Percentiles rank a stretch among this genome's conserved stretches.
Evolutionary conservation across 129 eudicot species (phyloP).

Genomic region (Arctium minus): DNA sequence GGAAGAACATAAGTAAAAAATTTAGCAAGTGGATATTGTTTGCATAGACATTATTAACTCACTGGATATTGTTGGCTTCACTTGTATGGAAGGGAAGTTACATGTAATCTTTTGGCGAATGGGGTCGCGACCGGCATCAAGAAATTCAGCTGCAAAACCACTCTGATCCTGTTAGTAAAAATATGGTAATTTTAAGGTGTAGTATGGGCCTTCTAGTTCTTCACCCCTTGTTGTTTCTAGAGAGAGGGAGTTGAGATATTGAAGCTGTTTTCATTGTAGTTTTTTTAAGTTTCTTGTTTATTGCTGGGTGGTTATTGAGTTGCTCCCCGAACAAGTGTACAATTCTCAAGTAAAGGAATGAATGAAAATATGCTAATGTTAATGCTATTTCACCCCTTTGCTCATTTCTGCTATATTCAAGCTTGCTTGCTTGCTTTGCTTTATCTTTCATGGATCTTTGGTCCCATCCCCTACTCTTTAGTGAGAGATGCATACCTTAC

Average conservation of each 20-base stretch:
- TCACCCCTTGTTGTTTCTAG: constrained; percentile 27
- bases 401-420: background rate
- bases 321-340: constrained; percentile 35
- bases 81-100: background rate
- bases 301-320: constrained; percentile 18
- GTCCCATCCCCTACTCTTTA: no score
- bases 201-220: constrained; percentile 26
- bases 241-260: constrained; percentile 19
- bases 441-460: no score
- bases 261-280: constrained; percentile 17
- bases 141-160: constrained; percentile 17
- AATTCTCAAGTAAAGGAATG: constrained; percentile 27
- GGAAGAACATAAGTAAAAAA: constrained; percentile 43
- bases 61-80: constrained; percentile 20
- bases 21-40: constrained; percentile 18
- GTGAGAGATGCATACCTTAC: no score
- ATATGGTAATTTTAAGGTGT: constrained; percentile 17
- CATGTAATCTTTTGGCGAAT: constrained; percentile 13
- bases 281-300: constrained; percentile 10
- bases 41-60: background rate
- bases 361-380: constrained; percentile 27
- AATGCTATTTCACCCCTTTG: background rate
- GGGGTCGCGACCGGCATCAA: constrained; percentile 22
- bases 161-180: constrained; percentile 18
- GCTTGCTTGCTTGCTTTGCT: background rate